These are phyloP conservation scores for Lasiosphaeria miniovina DNA, from an alignment of 495 filamentous ascomycete species.

Conservation along the genomic window DNA sequence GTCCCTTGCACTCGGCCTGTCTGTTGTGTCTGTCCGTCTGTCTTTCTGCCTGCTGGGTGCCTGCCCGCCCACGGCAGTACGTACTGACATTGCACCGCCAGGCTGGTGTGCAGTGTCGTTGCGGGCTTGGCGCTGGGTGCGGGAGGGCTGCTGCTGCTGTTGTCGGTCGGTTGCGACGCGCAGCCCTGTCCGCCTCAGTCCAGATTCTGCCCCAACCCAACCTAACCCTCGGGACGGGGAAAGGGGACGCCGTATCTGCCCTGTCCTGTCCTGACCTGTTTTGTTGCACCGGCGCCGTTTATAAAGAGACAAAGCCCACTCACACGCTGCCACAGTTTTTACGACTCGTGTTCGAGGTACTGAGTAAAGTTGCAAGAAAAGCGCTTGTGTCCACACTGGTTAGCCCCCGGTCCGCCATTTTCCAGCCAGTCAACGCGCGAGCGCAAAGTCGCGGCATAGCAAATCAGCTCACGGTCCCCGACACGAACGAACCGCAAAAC, in stretches of 20 bases:
- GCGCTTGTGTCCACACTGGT: slow-evolving; percentile 20
- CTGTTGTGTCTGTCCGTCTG: no score
- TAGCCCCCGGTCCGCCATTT: slow-evolving; percentile 17
- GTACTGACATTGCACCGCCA: background rate
- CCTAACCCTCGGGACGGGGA: background rate
- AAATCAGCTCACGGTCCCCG: slow-evolving; percentile 45
- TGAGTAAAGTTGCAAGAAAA: background rate
- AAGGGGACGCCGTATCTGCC: background rate
- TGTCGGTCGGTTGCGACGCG: slow-evolving; percentile 8
- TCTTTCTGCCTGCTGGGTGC: no score
- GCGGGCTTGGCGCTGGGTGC: slow-evolving; percentile 4
- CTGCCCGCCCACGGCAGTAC: background rate
- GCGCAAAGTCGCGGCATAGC: slow-evolving; percentile 33
- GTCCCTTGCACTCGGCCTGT: no score
- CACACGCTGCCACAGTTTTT: slow-evolving; percentile 24
- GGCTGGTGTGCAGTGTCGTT: background rate
- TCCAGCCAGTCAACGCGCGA: slow-evolving; percentile 33
- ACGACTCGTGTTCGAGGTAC: slow-evolving; percentile 9
- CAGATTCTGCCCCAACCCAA: background rate
- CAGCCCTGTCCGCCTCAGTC: slow-evolving; percentile 8
- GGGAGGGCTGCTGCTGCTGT: background rate
- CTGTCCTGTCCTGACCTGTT: background rate
- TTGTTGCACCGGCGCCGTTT: background rate
- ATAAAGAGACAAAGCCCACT: slow-evolving; percentile 22
- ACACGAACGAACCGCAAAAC: slow-evolving; percentile 37